phyloP scores from a whole-genome alignment of 371 early-diverging fungal genomes.

The Syncephalastrum monosporum region DNA sequence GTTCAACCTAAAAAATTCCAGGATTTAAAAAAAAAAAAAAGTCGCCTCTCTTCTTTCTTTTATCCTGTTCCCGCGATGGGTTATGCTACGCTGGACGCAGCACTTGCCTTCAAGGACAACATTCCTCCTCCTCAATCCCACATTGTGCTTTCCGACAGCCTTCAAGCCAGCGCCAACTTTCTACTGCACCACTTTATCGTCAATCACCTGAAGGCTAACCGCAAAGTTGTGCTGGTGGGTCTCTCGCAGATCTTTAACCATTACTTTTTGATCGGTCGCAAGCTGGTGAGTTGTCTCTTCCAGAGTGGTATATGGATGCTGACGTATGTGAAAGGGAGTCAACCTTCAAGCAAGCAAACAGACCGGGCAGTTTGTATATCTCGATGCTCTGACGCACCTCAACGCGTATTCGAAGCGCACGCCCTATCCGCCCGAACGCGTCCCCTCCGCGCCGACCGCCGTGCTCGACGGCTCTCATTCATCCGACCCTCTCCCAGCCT shows the following conservation, averaged over 20 bases:
- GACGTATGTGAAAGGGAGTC: slow-evolving; percentile 47
- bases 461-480: slow-evolving; percentile 24
- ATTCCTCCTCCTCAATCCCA: slow-evolving; percentile 48
- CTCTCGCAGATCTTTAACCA: slow-evolving; percentile 67
- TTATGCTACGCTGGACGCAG: slow-evolving; percentile 49
- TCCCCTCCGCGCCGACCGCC: slow-evolving; percentile 38
- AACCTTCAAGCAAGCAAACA: slow-evolving; percentile 56
- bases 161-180: slow-evolving; percentile 68
- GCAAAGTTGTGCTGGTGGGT: slow-evolving; percentile 61
- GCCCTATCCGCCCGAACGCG: slow-evolving; percentile 38
- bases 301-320: neutral
- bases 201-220: slow-evolving; percentile 61
- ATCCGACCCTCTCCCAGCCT: slow-evolving; percentile 10
- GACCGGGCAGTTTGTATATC: slow-evolving; percentile 52
- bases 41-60: slow-evolving; percentile 2
- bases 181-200: slow-evolving; percentile 69
- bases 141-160: slow-evolving; percentile 63
- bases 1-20: too few relatives aligned
- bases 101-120: slow-evolving; percentile 47
- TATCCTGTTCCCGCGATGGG: slow-evolving; percentile 33
- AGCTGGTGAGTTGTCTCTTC: slow-evolving; percentile 49
- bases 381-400: slow-evolving; percentile 67
- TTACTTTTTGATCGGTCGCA: slow-evolving; percentile 65
- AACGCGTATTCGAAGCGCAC: slow-evolving; percentile 39
- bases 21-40: too few relatives aligned